A percentile compares a stretch with the other conserved stretches of the same genome.
Conservation (phyloP, 1,139 yeast species). For the Spathaspora sp. region DNA sequence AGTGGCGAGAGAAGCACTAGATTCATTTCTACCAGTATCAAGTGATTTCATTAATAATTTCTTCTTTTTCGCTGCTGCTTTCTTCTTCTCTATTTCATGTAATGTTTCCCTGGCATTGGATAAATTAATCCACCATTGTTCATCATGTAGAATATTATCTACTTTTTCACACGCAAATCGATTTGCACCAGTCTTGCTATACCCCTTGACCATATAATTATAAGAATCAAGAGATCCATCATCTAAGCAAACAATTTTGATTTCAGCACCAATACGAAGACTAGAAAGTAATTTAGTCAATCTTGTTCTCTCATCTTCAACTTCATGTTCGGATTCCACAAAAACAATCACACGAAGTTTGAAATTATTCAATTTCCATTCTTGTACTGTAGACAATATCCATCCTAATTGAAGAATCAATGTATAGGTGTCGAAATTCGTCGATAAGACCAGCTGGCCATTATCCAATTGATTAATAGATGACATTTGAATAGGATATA, state of each 20-base stretch:
- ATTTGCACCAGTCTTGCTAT: constrained; percentile 27
- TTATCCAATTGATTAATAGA: constrained; percentile 66
- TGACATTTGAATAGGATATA: constrained; percentile 96
- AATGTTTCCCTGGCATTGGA: constrained; percentile 52
- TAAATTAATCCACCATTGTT: constrained; percentile 69
- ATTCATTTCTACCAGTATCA: constrained; percentile 7
- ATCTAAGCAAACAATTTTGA: constrained; percentile 67
- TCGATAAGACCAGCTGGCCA: constrained; percentile 72
- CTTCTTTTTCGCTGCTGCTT: constrained; percentile 16
- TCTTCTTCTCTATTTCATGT: constrained; percentile 33
- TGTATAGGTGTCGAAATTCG: constrained; percentile 93
- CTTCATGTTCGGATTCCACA: constrained; percentile 74
- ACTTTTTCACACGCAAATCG: constrained; percentile 29
- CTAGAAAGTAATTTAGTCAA: constrained; percentile 64
- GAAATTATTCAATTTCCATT: constrained; percentile 76
- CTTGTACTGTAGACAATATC: constrained; percentile 85
- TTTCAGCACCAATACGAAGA: constrained; percentile 77
- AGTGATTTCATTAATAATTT: constrained; percentile 7
- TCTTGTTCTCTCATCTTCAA: constrained; percentile 65
- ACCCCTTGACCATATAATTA: constrained; percentile 76
- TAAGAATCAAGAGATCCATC: constrained; percentile 63
- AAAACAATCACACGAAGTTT: constrained; percentile 78
- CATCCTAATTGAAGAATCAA: constrained; percentile 91
- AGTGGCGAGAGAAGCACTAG: constrained; percentile 9
- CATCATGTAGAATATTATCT: constrained; percentile 32